Evolutionary conservation across 257 asterid genomes (phyloP).

Genomic region (Oldenlandia corymbosa): DNA sequence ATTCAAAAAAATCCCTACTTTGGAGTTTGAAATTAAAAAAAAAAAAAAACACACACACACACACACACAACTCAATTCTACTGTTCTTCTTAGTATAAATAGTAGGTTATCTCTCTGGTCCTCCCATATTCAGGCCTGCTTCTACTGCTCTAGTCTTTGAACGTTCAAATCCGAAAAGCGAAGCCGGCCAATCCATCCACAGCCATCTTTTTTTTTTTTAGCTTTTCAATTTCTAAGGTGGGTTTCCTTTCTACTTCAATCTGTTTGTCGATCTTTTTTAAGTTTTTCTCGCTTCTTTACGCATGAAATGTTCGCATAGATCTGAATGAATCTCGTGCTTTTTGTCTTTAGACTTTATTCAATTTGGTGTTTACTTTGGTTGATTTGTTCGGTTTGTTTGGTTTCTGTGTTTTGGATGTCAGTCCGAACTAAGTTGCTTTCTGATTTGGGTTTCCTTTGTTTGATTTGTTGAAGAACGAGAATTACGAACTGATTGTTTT

Average conservation of each 20-base stretch:
- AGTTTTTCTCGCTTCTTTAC: background rate
- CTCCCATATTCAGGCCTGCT: constrained; percentile 4
- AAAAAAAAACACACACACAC: too few species aligned
- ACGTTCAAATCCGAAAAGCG: constrained; percentile 2
- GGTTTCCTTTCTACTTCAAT: background rate
- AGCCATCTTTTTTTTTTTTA: constrained; percentile 11
- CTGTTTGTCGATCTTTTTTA: background rate
- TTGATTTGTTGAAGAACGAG: too few species aligned
- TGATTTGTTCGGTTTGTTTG: background rate
- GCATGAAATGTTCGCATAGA: background rate
- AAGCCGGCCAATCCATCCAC: background rate
- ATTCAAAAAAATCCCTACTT: constrained; percentile 10
- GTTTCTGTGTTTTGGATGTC: too few species aligned
- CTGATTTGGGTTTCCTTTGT: too few species aligned
- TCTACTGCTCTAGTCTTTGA: constrained; percentile 10
- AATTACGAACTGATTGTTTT: background rate
- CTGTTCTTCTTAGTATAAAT: constrained; percentile 6
- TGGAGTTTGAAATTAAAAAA: too few species aligned
- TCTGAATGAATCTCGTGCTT: constrained; percentile 13
- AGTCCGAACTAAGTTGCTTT: too few species aligned
- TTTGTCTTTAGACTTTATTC: background rate
- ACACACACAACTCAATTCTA: background rate
- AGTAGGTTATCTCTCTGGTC: background rate
- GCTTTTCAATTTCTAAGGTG: constrained; percentile 10
- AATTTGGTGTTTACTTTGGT: background rate